Percentiles rank a stretch among this genome's conserved stretches.
Evolutionary conservation across 2,329 filamentous ascomycete genomes (phyloP).

Genomic region (Phyllosticta paracitricarpa): DNA sequence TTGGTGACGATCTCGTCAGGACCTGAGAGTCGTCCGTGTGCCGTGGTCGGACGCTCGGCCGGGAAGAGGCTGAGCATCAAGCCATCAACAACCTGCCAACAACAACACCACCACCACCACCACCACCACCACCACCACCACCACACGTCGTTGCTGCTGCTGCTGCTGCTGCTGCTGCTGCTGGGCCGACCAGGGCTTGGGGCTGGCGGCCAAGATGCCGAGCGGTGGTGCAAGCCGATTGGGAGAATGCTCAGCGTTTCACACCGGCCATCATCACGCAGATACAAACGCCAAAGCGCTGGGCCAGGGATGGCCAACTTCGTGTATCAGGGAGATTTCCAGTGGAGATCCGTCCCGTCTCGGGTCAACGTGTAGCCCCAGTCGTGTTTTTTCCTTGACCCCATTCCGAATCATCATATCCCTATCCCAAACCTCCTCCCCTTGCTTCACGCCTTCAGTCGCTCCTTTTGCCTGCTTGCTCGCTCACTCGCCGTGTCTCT

Average conservation of each 20-base stretch:
- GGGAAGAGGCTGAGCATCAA: not conserved
- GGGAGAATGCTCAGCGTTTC: constrained; percentile 6
- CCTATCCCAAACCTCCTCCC: constrained; percentile 8
- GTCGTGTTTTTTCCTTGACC: constrained; percentile 5
- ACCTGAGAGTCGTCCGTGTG: not conserved
- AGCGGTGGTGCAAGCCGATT: constrained; percentile 2
- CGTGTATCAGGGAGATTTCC: constrained; percentile 11
- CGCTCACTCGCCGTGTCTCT: not conserved
- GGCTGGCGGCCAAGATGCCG: not conserved
- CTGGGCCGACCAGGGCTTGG: not conserved
- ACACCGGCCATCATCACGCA: constrained; percentile 2
- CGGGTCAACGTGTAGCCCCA: constrained; percentile 11
- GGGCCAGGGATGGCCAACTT: not conserved
- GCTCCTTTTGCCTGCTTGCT: constrained; percentile 4
- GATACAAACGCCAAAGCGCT: constrained; percentile 4
- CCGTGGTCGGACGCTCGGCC: not conserved
- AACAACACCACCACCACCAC: too few species aligned
- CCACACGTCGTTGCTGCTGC: not conserved
- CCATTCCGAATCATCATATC: constrained; percentile 1
- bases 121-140: not conserved
- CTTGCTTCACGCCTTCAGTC: constrained; percentile 6
- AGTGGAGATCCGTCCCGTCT: constrained; percentile 11
- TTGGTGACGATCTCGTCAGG: not conserved
- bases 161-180: not conserved
- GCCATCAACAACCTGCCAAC: too few species aligned